Evolutionary conservation across 305 asterid species (phyloP).

Genomic region (Solanum aculeatissimum): DNA sequence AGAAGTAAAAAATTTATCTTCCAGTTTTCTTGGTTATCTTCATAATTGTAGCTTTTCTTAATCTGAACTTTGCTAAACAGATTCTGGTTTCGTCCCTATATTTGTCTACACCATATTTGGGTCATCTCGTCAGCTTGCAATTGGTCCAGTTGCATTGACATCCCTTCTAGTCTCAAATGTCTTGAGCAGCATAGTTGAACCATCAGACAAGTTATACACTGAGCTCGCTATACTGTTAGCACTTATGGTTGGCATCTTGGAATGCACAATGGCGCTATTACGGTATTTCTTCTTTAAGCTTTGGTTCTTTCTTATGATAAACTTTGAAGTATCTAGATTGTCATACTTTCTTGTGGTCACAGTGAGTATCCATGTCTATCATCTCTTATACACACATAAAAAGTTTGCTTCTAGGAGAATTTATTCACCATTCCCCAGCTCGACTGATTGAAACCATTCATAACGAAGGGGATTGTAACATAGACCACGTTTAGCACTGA

Average conservation of each 20-base stretch:
- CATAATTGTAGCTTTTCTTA: neutral
- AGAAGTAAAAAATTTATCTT: neutral
- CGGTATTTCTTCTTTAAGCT: constrained; percentile 38
- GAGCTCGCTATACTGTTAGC: constrained; percentile 94
- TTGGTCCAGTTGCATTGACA: constrained; percentile 95
- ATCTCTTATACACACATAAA: neutral
- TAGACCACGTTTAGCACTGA: neutral
- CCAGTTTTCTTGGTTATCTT: neutral
- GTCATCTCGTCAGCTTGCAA: constrained; percentile 98
- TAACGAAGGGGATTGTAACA: neutral
- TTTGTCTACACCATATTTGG: constrained; percentile 89
- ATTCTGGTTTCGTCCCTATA: constrained; percentile 95
- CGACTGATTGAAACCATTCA: neutral
- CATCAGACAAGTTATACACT: constrained; percentile 79
- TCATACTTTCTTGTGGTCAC: neutral
- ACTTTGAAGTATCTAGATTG: neutral
- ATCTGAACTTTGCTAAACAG: constrained; percentile 35
- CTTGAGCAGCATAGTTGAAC: constrained; percentile 63
- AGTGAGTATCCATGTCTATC: neutral
- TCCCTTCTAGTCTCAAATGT: constrained; percentile 93
- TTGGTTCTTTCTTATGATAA: constrained; percentile 3
- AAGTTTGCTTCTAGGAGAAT: neutral
- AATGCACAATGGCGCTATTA: constrained; percentile 83
- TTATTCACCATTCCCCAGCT: neutral
- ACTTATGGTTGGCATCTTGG: constrained; percentile 91